These are phyloP conservation scores for Aureobasidium namibiae DNA, from an alignment of 2,329 filamentous ascomycete species.

Conservation along the genomic window DNA sequence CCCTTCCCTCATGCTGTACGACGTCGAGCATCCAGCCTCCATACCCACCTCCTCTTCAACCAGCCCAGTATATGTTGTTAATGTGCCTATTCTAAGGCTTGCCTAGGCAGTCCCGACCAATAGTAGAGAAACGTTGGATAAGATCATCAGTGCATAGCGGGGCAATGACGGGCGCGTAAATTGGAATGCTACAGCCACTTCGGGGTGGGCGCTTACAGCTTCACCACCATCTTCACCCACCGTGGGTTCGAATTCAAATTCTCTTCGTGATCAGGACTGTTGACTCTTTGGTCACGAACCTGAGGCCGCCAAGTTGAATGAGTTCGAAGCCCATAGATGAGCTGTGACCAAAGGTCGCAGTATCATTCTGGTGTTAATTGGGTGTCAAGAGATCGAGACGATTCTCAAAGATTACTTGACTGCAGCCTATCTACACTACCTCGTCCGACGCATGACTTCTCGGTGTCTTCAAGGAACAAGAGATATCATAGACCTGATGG, in stretches of 20 bases:
- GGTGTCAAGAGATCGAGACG: too few species aligned
- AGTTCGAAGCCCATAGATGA: too few species aligned
- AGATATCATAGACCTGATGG: not conserved
- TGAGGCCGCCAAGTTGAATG: not conserved
- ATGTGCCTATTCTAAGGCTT: not conserved
- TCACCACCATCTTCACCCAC: not conserved
- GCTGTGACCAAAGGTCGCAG: too few species aligned
- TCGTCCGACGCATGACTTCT: too few species aligned
- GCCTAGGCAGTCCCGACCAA: not conserved
- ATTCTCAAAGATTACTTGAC: too few species aligned
- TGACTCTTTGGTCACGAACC: not conserved
- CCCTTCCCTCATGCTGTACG: not conserved
- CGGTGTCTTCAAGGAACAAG: not conserved
- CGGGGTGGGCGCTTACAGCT: slow-evolving; percentile 6
- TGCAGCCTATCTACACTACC: too few species aligned
- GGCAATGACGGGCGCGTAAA: not conserved
- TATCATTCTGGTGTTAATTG: too few species aligned
- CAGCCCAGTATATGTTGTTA: not conserved
- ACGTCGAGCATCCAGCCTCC: not conserved
- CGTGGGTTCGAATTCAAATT: too few species aligned
- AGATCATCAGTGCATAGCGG: not conserved
- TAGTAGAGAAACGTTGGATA: not conserved
- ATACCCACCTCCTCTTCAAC: not conserved
- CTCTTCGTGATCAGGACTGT: too few species aligned
- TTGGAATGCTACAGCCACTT: not conserved